Evolutionary conservation across 768 basidiomycete species (phyloP).

Genomic region (Lentinula guzmanii): DNA sequence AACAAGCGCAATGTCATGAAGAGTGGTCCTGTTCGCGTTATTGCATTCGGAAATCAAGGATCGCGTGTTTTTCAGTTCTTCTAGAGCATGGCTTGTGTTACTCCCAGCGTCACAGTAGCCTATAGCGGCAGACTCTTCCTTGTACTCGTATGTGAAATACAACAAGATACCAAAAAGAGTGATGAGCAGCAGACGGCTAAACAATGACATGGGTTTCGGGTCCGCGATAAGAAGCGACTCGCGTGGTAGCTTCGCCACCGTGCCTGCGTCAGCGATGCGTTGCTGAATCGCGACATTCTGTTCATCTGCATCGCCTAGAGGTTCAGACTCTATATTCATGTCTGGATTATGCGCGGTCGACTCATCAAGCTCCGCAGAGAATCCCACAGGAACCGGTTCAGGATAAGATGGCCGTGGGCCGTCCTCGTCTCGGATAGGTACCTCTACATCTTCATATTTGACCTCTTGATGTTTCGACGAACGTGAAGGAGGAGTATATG

Average conservation of each 20-base stretch:
- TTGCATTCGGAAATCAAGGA: constrained; percentile 52
- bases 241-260: constrained; percentile 4
- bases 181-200: constrained; percentile 38
- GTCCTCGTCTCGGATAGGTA: constrained; percentile 6
- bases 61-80: constrained; percentile 37
- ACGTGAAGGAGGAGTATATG: constrained; percentile 10
- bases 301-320: constrained; percentile 15
- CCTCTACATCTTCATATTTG: constrained; percentile 23
- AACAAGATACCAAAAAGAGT: constrained; percentile 14
- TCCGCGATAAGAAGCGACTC: not conserved
- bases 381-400: constrained; percentile 9
- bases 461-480: constrained; percentile 10
- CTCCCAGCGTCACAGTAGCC: constrained; percentile 72
- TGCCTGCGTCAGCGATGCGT: constrained; percentile 29
- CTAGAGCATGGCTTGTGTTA: constrained; percentile 52
- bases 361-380: constrained; percentile 4
- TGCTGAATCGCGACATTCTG: constrained; percentile 29
- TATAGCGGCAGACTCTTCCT: constrained; percentile 60
- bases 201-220: constrained; percentile 16
- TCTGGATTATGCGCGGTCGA: constrained; percentile 3
- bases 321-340: constrained; percentile 11
- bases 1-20: constrained; percentile 24
- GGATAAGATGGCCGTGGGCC: constrained; percentile 12
- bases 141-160: constrained; percentile 37
- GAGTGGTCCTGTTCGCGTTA: constrained; percentile 43